Evolutionary conservation across 257 asterid species (phyloP), one percentile per base, ranked within the genome.

Genomic region (Nicotiana knightiana): DNA sequence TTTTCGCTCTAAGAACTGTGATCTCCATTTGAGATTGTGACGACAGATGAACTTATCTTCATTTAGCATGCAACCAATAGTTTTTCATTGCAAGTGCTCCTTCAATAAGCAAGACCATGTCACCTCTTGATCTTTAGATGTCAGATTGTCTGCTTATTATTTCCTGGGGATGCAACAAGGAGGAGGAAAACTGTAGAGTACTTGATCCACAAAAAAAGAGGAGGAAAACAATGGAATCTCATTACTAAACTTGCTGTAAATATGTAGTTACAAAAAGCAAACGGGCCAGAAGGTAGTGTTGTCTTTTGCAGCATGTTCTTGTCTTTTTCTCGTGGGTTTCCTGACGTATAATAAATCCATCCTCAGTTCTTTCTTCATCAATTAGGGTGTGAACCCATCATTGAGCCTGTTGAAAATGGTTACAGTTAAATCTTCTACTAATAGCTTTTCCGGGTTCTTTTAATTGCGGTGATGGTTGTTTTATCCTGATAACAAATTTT

Each of bases 401-500:
- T 73, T 73, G 58, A 73, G 62, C 62, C 62, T 26, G 43, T 26
- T 7, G 62, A 48, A 24, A 48, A 48, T 48, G 62, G 51, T 73
- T 73, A 15, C 53, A 66, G 26, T 26, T 12, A 24, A 26, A 37
- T 48, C 26, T 48, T 73, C 62, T 73, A 35, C 62, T 73, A 16
- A 48, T 73, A 48, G 37, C 78, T 71, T 71, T 68, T 39, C 57
- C 26, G 18, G 77, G 78, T 71, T 46, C 78, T 43, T 70, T 46
- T 71, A 71, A 43, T 46, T 18, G 59, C 37, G 18, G 30, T 70
- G 77, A 39, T 39, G 58, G 26, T 10, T 71, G 78, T 71, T 21
- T 70, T 26, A 71, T 21, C 78, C 78, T 24, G 33, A 71, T 71
- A 46, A 68, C 33, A 43, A 43, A 46, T 11, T 43, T 43, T 35